Conservation (phyloP, 345 rosid species). For the Raphanus raphanistrum region DNA sequence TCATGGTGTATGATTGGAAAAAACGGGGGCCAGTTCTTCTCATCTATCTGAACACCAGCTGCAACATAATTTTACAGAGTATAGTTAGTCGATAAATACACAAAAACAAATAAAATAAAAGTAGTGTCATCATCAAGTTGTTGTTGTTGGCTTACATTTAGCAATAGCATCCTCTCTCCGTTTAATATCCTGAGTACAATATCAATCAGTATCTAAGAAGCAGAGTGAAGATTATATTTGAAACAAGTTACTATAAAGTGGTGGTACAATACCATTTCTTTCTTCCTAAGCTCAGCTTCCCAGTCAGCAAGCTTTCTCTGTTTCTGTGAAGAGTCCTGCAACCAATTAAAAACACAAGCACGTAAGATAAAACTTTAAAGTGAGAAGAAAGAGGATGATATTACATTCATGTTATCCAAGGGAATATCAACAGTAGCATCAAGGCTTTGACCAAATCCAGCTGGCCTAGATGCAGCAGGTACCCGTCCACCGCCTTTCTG, state of each 20-base stretch:
- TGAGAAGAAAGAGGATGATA: neutral
- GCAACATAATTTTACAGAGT: constrained; percentile 32
- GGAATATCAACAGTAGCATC: constrained; percentile 95
- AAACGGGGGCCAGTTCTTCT: constrained; percentile 93
- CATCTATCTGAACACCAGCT: constrained; percentile 74
- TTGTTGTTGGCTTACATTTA: constrained; percentile 26
- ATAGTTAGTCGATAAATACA: neutral
- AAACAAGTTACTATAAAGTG: neutral
- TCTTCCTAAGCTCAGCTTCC: constrained; percentile 95
- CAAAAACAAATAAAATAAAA: neutral
- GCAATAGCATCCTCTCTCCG: constrained; percentile 42
- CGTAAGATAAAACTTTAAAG: constrained; percentile 18
- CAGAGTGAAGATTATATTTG: neutral
- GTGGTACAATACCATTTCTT: constrained; percentile 54
- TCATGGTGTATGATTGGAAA: constrained; percentile 98
- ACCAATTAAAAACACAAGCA: constrained; percentile 5
- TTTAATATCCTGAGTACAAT: constrained; percentile 33
- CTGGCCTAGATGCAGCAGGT: constrained; percentile 60
- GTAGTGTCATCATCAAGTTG: neutral
- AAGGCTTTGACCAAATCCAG: constrained; percentile 63
- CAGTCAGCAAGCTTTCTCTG: constrained; percentile 76
- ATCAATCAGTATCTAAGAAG: neutral
- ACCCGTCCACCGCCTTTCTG: constrained; percentile 74
- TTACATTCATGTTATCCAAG: constrained; percentile 72
- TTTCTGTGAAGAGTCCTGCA: constrained; percentile 70